Evolutionary conservation across 1,284 basidiomycete genomes (phyloP).

Genomic region (Hemileccinum hortonii): DNA sequence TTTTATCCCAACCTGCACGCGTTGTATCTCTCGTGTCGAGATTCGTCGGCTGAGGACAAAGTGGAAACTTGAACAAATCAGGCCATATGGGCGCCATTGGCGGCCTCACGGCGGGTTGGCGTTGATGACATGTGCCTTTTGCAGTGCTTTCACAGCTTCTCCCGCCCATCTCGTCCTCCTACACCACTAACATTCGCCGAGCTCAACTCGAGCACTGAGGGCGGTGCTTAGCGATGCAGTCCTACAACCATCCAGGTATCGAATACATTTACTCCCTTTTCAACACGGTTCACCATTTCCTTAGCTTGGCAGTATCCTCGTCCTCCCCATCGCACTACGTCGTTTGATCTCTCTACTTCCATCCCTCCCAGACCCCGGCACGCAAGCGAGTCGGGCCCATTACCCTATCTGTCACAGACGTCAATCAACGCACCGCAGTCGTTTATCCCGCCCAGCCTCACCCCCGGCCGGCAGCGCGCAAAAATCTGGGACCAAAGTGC

Average conservation of each 20-base stretch:
- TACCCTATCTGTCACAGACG: constrained; percentile 1
- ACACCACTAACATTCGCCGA: background rate
- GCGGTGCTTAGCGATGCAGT: constrained; percentile 20
- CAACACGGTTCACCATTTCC: constrained; percentile 2
- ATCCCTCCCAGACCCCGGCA: constrained; percentile 22
- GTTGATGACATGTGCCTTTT: constrained; percentile 12
- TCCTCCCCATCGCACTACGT: constrained; percentile 23
- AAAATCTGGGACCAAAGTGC: constrained; percentile 23
- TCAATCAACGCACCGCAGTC: constrained; percentile 4
- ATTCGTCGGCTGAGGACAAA: background rate
- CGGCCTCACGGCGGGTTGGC: too few relatives aligned
- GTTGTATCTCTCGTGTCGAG: background rate
- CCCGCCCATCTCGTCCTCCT: background rate
- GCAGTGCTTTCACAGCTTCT: background rate
- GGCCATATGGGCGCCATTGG: constrained; percentile 30
- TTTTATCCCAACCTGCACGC: constrained; percentile 6
- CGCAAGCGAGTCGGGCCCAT: constrained; percentile 18
- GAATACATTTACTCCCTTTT: background rate
- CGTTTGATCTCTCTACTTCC: too few relatives aligned
- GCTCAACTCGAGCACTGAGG: background rate
- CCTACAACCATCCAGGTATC: constrained; percentile 34
- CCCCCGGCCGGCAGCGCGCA: constrained; percentile 26
- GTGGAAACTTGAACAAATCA: constrained; percentile 8
- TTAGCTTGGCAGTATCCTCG: constrained; percentile 23
- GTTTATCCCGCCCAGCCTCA: constrained; percentile 27